Conservation (phyloP, 805 yeast genomes). For the Schwanniomyces pseudopolymorphus region DNA sequence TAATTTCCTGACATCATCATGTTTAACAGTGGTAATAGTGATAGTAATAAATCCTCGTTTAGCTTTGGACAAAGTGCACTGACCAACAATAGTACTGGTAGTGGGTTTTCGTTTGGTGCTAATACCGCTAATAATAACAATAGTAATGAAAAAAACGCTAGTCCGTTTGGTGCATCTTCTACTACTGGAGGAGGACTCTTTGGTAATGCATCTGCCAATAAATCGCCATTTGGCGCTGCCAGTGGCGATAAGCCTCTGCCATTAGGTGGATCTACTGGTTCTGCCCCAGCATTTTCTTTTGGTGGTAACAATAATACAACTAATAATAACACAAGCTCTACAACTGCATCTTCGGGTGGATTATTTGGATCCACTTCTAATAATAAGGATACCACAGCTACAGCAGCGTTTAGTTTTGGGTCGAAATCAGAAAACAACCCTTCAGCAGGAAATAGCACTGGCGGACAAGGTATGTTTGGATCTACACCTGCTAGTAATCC, state of each 20-base stretch:
- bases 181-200: conserved; percentile 18
- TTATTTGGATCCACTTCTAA: conserved; percentile 6
- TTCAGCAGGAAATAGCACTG: conserved; percentile 1
- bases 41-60: conserved; percentile 1
- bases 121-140: neutral
- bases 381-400: conserved; percentile 5
- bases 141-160: neutral
- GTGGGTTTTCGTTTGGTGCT: conserved; percentile 1
- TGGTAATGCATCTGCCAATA: neutral
- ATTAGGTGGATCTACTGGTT: neutral
- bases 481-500: neutral
- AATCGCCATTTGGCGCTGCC: neutral
- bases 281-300: conserved; percentile 7
- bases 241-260: neutral
- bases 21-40: conserved; percentile 4
- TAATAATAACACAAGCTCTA: conserved; percentile 2
- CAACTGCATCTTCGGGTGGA: conserved; percentile 6
- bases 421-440: conserved; percentile 1
- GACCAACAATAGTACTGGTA: conserved; percentile 1
- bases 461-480: conserved; percentile 2
- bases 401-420: conserved; percentile 8
- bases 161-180: conserved; percentile 1
- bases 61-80: neutral
- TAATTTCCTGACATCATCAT: conserved; percentile 1
- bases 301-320: neutral